Evolutionary conservation across 2,329 filamentous ascomycete species (phyloP).

Genomic region (Didymella sp.): DNA sequence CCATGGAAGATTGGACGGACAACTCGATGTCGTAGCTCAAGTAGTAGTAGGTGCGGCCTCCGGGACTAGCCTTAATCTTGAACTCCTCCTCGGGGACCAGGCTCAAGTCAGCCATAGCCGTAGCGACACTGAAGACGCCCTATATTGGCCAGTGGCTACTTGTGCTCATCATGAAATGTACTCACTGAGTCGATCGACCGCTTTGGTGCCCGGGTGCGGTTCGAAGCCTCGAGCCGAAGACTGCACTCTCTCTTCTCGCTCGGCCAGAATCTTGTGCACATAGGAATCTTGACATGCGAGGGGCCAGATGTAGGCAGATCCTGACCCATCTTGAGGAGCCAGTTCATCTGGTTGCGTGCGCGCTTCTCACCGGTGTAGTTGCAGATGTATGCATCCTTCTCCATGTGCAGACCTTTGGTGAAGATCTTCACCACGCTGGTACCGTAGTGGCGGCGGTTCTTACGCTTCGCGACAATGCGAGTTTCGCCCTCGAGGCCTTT

Average conservation of each 20-base stretch:
- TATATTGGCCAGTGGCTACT: too few species aligned
- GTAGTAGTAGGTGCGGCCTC: not conserved
- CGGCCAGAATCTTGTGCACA: conserved; percentile 8
- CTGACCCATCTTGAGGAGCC: conserved; percentile 28
- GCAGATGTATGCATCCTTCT: conserved; percentile 18
- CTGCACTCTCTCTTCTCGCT: not conserved
- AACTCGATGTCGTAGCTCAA: not conserved
- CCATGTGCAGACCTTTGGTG: conserved; percentile 3
- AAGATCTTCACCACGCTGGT: not conserved
- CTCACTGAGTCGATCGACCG: not conserved
- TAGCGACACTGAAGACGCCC: not conserved
- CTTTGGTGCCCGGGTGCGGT: too few species aligned
- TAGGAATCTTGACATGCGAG: not conserved
- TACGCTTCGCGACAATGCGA: conserved; percentile 19
- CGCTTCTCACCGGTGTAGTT: not conserved
- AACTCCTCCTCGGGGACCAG: conserved; percentile 13
- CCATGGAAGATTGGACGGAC: not conserved
- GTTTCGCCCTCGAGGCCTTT: conserved; percentile 33
- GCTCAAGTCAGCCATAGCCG: conserved; percentile 15
- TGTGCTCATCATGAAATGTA: too few species aligned
- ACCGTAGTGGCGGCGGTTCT: conserved; percentile 35
- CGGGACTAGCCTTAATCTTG: not conserved
- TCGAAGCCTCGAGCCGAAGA: too few species aligned
- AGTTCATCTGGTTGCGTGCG: conserved; percentile 17
- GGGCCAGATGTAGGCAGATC: conserved; percentile 9